Base-by-base conservation (phyloP, 2,329 filamentous ascomycete species). In the Epicoccum nigrum region DNA sequence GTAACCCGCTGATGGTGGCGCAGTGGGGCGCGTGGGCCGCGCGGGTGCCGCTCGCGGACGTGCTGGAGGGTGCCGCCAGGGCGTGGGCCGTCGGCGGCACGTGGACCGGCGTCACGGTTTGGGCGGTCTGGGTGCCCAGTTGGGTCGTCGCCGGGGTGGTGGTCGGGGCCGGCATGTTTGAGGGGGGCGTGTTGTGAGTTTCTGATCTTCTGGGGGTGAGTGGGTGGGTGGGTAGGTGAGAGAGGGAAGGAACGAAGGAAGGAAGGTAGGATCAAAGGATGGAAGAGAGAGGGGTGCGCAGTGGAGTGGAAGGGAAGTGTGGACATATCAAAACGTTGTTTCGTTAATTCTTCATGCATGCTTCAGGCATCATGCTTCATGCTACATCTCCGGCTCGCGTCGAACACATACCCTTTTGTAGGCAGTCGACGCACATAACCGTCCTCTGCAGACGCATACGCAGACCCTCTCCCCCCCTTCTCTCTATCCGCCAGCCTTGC, bases 71-170 rank as follows among this genome's bases (percentile, higher is more conserved):
- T 69, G 89, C 90, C 1, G 90, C 89, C 4, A 92, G 94, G 69
- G 92, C 89, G 0, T 96, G 92, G 92, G 83, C 90, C 66, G 86
- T 96, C 11, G 92, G 88, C 84, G 90, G 91, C 1, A 85, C 94
- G 82, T 95, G 92, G 78, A 95, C 92, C 1, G 87, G 90, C 53
- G 85, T 96, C 15, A 85, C 95, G 9, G 82, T 96, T n/a, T 96
- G 92, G 90, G 89, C 91, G 69, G 86, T 96, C 34, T 97, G 92
- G 92, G 94, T 91, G 88, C 92, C 92, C 0, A 91, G 90, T 7
- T 97, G 92, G 92, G 72, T 94, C 30, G 82, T 86, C 6, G 89
- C 78, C 13, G 55, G 54, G 9, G 60, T 68, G 20, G 63, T 74
- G 31, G 67, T 71, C 9, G 37, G 65, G 60, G 3, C 54, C 56